These are phyloP conservation scores for Panicum virgatum DNA, from an alignment of 202 grass and related monocot genomes.

Conservation along the genomic window DNA sequence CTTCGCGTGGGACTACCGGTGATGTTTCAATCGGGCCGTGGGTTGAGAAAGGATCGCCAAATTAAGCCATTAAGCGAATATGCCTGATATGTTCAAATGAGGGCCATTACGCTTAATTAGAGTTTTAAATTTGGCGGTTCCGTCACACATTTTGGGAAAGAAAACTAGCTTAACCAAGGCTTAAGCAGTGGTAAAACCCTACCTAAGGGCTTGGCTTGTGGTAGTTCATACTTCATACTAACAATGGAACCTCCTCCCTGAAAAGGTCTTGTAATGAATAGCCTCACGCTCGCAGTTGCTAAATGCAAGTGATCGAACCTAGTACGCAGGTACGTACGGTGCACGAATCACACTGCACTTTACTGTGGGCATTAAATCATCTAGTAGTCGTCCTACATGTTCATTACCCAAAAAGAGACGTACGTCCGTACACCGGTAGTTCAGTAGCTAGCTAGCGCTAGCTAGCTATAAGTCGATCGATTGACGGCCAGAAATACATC, in stretches of 20 bases:
- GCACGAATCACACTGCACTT: not conserved
- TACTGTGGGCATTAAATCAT: not conserved
- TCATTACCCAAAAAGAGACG: not conserved
- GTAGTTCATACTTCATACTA: not conserved
- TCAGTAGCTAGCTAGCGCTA: not conserved
- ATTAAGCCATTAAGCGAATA: no score
- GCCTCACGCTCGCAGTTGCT: not conserved
- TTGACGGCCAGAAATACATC: not conserved
- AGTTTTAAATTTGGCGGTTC: no score
- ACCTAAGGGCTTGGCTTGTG: not conserved
- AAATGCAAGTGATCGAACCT: not conserved
- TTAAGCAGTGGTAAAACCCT: not conserved
- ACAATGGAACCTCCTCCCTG: not conserved
- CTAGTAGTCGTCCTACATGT: not conserved
- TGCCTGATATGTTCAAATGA: no score
- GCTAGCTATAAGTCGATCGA: not conserved
- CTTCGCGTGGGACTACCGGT: no score
- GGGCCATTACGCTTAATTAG: no score
- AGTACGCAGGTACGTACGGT: not conserved
- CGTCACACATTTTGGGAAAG: no score
- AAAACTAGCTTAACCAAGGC: not conserved
- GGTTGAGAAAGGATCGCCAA: no score
- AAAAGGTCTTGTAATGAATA: not conserved
- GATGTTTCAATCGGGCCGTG: no score
- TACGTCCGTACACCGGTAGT: not conserved